A percentile compares a stretch with the other conserved stretches of the same genome.
These are phyloP conservation scores for Crucibulum laeve DNA, from an alignment of 768 basidiomycete species.

Conservation along the genomic window DNA sequence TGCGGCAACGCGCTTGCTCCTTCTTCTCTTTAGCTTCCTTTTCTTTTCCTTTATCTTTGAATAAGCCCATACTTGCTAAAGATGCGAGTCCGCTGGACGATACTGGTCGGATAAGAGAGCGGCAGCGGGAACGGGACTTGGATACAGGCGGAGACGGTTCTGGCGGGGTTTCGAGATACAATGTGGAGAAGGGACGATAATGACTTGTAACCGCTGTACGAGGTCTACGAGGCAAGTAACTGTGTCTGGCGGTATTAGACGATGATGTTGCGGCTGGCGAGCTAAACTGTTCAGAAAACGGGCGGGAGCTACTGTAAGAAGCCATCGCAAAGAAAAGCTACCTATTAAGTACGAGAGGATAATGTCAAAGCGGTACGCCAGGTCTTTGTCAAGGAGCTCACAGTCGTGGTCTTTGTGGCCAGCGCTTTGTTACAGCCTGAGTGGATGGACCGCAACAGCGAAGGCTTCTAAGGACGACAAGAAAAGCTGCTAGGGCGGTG, in stretches of 20 bases:
- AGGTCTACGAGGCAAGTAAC: conserved; percentile 7
- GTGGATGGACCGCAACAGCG: neutral
- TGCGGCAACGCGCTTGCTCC: conserved; percentile 6
- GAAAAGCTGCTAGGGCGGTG: too few species aligned
- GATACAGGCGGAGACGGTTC: conserved; percentile 10
- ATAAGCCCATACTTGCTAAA: conserved; percentile 30
- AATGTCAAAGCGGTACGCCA: conserved; percentile 1
- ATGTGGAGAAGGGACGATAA: conserved; percentile 36
- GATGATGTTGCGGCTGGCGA: conserved; percentile 4
- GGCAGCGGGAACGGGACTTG: conserved; percentile 12
- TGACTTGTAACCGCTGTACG: conserved; percentile 20
- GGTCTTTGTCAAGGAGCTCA: neutral
- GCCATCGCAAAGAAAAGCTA: conserved; percentile 3
- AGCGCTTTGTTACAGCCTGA: neutral
- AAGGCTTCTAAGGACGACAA: neutral
- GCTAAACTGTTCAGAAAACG: conserved; percentile 4
- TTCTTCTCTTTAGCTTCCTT: conserved; percentile 18
- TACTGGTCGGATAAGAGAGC: conserved; percentile 19
- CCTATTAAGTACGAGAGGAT: neutral
- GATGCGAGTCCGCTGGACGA: conserved; percentile 25
- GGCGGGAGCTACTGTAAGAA: conserved; percentile 3
- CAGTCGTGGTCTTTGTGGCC: conserved; percentile 5
- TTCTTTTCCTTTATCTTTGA: conserved; percentile 25
- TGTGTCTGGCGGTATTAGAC: conserved; percentile 1
- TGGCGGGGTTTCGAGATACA: conserved; percentile 11